Base-by-base conservation (phyloP, 805 yeast species). In the Lipomyces oligophaga region DNA sequence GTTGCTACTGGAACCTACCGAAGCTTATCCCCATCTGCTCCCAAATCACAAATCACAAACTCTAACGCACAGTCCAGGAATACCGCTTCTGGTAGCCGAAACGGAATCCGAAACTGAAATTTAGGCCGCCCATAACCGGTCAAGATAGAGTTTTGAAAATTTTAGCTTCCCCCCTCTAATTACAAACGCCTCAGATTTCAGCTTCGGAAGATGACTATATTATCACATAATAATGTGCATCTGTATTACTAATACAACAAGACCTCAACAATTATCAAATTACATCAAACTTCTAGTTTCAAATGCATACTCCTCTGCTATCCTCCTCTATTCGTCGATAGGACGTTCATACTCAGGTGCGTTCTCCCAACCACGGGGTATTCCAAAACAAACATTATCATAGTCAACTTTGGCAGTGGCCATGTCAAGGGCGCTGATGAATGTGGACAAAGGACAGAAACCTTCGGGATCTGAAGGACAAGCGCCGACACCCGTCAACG, bases 401-500 rank as follows among this genome's bases (percentile, higher is more conserved):
- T 51, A 65, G 46, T 64, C 64, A 24, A 59, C 49, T 25, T 44
- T 37, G 28, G 37, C 43, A 18, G 66, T 46, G 11, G 64, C 58
- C 35, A 53, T 50, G 31, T 61, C 57, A 24, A 65, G 46, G 24
- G 63, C 61, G 34, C 57, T 52, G 35, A 62, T 27, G 44, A 65
- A 65, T 19, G 52, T 51, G 26, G 42, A 43, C 18, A 60, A 45
- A 4, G 66, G 57, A 52, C 73, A 68, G 43, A 67, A 53, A 2
- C 71, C 72, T 22, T 57, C 57, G 10, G 34, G 45, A 32, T 45
- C 45, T 6, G 53, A 56, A 2, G 67, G 66, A 50, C 72, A 68
- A 46, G 59, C 37, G 35, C 60, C 58, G 32, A 68, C 60, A 20
- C 63, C 63, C 13, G 53, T 50, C 30, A 68, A 50, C 3, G 72